Conservation (phyloP, 129 eudicot species). For the Flaveria linearis region DNA sequence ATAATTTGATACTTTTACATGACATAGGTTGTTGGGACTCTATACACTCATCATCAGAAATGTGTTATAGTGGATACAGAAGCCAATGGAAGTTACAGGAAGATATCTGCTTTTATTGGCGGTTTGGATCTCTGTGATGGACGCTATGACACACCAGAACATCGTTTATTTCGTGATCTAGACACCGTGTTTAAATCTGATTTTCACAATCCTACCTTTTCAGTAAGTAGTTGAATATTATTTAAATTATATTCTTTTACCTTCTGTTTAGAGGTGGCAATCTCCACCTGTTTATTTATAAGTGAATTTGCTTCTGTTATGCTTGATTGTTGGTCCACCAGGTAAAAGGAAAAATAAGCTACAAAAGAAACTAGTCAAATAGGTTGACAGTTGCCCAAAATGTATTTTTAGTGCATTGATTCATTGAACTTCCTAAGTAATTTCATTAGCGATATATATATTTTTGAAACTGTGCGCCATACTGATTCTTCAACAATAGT, state of each 20-base stretch:
- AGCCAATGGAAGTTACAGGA: slow-evolving; percentile 68
- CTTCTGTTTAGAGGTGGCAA: background rate
- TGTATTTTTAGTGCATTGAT: background rate
- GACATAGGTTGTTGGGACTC: slow-evolving; percentile 81
- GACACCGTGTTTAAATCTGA: slow-evolving; percentile 66
- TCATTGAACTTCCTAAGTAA: background rate
- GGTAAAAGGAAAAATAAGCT: background rate
- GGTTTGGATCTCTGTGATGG: slow-evolving; percentile 90
- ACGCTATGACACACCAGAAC: slow-evolving; percentile 88
- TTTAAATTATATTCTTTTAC: background rate
- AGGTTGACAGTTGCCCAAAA: background rate
- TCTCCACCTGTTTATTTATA: background rate
- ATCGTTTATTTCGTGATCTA: slow-evolving; percentile 69
- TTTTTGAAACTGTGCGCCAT: slow-evolving; percentile 5
- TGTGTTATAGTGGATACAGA: slow-evolving; percentile 89
- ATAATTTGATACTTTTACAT: slow-evolving; percentile 17
- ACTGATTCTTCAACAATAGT: slow-evolving; percentile 36
- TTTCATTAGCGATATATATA: background rate
- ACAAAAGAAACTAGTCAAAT: background rate
- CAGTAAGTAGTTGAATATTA: slow-evolving; percentile 44
- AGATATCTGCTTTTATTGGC: slow-evolving; percentile 74
- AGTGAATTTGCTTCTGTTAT: no score
- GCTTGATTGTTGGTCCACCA: background rate
- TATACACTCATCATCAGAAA: slow-evolving; percentile 87
- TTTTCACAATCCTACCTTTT: slow-evolving; percentile 64